These are phyloP conservation scores for Beauveria sp. DNA, from an alignment of 2,329 filamentous ascomycete species.

Conservation along the genomic window DNA sequence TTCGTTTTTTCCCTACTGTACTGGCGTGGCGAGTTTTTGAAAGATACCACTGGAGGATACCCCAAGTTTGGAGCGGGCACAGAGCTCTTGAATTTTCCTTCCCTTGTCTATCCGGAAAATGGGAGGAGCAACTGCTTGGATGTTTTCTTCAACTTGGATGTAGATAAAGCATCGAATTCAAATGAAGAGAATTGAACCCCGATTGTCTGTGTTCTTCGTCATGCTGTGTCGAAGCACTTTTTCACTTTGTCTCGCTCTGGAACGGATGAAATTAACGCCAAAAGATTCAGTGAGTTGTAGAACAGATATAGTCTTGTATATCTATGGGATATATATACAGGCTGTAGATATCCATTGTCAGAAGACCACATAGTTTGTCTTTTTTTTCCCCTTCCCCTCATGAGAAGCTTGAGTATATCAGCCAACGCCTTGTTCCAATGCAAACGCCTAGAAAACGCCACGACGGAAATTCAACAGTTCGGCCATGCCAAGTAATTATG, in stretches of 20 bases:
- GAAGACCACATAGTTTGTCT: not conserved
- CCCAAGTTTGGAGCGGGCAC: constrained; percentile 3
- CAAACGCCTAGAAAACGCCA: constrained; percentile 1
- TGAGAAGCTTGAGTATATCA: not conserved
- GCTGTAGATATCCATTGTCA: not conserved
- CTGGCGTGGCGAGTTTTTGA: not conserved
- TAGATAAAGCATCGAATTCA: constrained; percentile 1
- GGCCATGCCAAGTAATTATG: not conserved
- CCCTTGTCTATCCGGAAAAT: not conserved
- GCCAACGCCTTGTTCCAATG: constrained; percentile 1
- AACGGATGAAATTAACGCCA: too few species aligned
- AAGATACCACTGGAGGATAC: constrained; percentile 8
- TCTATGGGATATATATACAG: not conserved
- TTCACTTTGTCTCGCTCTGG: too few species aligned
- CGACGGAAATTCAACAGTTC: not conserved
- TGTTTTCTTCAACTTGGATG: not conserved
- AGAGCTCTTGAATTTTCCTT: not conserved
- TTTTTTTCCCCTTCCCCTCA: not conserved
- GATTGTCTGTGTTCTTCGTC: not conserved
- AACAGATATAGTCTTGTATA: not conserved
- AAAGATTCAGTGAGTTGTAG: not conserved
- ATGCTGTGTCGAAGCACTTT: too few species aligned
- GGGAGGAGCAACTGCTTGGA: not conserved
- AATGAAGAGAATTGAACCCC: not conserved
- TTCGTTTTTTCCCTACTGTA: not conserved